Evolutionary conservation across 768 basidiomycete species (phyloP).

Genomic region (Lactarius hengduanensis): DNA sequence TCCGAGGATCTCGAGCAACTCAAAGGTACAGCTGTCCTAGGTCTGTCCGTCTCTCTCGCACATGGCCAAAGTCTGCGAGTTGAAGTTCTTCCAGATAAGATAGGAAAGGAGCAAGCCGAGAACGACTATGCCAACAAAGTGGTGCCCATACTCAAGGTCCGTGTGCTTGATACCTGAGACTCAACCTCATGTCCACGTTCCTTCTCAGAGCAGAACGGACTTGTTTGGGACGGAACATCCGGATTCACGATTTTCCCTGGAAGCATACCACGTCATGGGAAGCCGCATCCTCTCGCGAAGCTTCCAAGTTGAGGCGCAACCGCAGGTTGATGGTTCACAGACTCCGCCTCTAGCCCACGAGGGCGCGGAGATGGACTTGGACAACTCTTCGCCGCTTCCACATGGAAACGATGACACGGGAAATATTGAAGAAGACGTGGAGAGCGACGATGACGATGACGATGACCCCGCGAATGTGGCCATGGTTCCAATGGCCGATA

Average conservation of each 20-base stretch:
- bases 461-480: conserved; percentile 65
- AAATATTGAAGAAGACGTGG: conserved; percentile 33
- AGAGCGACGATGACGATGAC: conserved; percentile 47
- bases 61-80: not conserved
- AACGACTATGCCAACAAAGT: conserved; percentile 65
- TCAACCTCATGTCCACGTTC: conserved; percentile 5
- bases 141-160: conserved; percentile 67
- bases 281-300: conserved; percentile 90
- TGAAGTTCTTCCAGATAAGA: conserved; percentile 56
- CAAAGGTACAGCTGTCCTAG: conserved; percentile 81
- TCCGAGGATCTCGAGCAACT: conserved; percentile 71
- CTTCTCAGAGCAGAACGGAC: conserved; percentile 58
- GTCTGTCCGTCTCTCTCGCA: conserved; percentile 44
- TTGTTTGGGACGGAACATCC: conserved; percentile 57
- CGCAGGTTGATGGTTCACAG: conserved; percentile 35
- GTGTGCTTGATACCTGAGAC: conserved; percentile 27
- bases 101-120: conserved; percentile 83
- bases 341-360: conserved; percentile 32
- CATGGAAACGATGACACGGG: conserved; percentile 38
- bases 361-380: conserved; percentile 37
- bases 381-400: conserved; percentile 29
- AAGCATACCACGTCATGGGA: conserved; percentile 84
- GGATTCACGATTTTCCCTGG: conserved; percentile 56
- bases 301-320: conserved; percentile 73
- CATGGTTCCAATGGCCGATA: conserved; percentile 96